Evolutionary conservation across 1,284 basidiomycete species (phyloP).

Genomic region (Apiotrichum veenhuisii): DNA sequence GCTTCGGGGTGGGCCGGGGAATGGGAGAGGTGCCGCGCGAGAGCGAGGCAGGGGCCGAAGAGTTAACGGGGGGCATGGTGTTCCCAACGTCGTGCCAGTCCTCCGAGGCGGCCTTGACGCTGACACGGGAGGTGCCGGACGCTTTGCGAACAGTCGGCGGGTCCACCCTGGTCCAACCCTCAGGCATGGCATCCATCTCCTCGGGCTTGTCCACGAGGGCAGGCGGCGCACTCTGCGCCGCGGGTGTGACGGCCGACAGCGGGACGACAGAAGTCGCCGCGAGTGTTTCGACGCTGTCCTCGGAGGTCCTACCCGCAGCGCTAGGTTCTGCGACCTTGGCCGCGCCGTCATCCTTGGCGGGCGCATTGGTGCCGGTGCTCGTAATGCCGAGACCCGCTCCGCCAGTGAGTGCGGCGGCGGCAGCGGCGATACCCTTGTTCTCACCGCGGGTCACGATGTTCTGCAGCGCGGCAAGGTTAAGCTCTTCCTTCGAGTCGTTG

Average conservation of each 20-base stretch:
- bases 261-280: too few species aligned
- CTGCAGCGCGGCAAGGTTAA: background rate
- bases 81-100: background rate
- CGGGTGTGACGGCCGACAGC: too few species aligned
- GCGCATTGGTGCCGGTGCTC: background rate
- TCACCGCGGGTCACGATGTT: background rate
- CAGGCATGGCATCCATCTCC: background rate
- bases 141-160: background rate
- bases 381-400: background rate
- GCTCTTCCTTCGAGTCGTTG: background rate
- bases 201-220: background rate
- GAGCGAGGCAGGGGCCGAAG: background rate
- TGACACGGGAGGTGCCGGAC: background rate
- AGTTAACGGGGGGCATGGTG: background rate
- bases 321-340: too few species aligned
- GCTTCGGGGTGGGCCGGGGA: too few species aligned
- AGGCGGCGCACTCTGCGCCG: too few species aligned
- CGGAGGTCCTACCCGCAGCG: too few species aligned
- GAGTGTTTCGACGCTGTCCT: background rate
- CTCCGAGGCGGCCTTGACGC: background rate
- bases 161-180: background rate
- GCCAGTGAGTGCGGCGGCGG: background rate
- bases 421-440: background rate
- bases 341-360: background rate
- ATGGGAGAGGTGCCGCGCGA: background rate